phyloP scores from a whole-genome alignment of 495 filamentous ascomycete species.

The Geopyxis carbonaria region DNA sequence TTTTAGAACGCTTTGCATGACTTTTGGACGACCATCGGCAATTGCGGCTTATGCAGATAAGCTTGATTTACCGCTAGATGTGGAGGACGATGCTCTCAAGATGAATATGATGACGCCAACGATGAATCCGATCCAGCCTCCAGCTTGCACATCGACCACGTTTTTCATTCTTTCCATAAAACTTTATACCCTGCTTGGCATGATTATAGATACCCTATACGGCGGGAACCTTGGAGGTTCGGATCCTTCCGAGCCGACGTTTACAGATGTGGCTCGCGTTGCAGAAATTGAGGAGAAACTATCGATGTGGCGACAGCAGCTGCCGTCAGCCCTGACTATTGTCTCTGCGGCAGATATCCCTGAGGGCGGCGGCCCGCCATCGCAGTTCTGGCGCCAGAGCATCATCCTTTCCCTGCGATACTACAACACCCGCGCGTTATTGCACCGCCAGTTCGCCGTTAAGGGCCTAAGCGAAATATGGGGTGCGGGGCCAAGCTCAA shows the following conservation, averaged over 20 bases:
- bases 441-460: conserved; percentile 30
- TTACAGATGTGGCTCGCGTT: conserved; percentile 20
- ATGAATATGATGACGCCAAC: conserved; percentile 8
- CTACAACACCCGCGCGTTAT: conserved; percentile 26
- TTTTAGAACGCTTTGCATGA: conserved; percentile 32
- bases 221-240: conserved; percentile 29
- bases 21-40: conserved; percentile 29
- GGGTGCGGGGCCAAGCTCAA: conserved; percentile 19
- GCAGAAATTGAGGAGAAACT: conserved; percentile 24
- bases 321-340: conserved; percentile 16
- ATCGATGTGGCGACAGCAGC: conserved; percentile 15
- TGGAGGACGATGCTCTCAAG: conserved; percentile 19
- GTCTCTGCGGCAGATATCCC: conserved; percentile 20
- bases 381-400: conserved; percentile 24
- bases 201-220: conserved; percentile 28
- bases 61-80: conserved; percentile 27
- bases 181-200: conserved; percentile 24
- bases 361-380: conserved; percentile 19
- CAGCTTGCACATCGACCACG: conserved; percentile 12
- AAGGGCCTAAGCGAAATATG: conserved; percentile 24
- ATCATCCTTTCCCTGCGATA: conserved; percentile 29
- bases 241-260: conserved; percentile 21
- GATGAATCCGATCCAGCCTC: conserved; percentile 11
- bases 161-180: conserved; percentile 31
- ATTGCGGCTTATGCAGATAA: conserved; percentile 29